Base-by-base conservation (phyloP, 345 rosid species). In the Sisymbrium irio region DNA sequence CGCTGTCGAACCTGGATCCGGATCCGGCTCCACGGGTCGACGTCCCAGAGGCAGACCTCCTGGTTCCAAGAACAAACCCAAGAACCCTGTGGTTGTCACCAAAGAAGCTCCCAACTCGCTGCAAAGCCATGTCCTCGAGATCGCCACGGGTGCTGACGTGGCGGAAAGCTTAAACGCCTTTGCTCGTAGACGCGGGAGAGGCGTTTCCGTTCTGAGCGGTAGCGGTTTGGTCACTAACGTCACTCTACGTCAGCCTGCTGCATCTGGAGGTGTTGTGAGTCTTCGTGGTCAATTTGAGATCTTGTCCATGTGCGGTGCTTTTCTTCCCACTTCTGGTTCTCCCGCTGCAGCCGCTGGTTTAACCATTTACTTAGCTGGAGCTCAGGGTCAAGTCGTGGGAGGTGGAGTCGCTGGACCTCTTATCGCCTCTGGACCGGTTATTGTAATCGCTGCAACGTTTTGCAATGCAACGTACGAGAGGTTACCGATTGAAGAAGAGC, bases 281-380 rank as follows among this genome's bases (percentile, higher is more conserved):
- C 77, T 94, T 10, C 91, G 83, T 37, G 98, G 98, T 13, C 83
- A 96, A 79, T 91, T 89, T 15, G 98, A 94, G 91, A 91, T 94
- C 75, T 68, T 91, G 67, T 91, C 97, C 0, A 78, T 94, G 30
- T 84, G 84, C 0, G 98, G 97, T 32, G 86, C 96, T 3, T 87
- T 89, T 67, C 69, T 94, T 30, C 98, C 98, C 0, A 78, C 89
- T 0, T 91, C 96, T 0, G 78, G 80, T 4, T 87, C 97, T 2
- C 95, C 91, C 0, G 85, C 95, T 0, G 98, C 96, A 32, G 93
- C 96, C 0, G 83, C 96, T 0, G 87, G 87, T 19, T 72, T 94
- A 44, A 82, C 95, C 1, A 88, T 94, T 39, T 94, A 89, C 79
- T 69, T 91, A 68, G 90, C 97, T 0, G 98, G 97, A 0, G 91